A percentile compares a stretch with the other conserved stretches of the same genome.
Evolutionary conservation across 768 basidiomycete species (phyloP).

Genomic region (Kwoniella shandongensis): DNA sequence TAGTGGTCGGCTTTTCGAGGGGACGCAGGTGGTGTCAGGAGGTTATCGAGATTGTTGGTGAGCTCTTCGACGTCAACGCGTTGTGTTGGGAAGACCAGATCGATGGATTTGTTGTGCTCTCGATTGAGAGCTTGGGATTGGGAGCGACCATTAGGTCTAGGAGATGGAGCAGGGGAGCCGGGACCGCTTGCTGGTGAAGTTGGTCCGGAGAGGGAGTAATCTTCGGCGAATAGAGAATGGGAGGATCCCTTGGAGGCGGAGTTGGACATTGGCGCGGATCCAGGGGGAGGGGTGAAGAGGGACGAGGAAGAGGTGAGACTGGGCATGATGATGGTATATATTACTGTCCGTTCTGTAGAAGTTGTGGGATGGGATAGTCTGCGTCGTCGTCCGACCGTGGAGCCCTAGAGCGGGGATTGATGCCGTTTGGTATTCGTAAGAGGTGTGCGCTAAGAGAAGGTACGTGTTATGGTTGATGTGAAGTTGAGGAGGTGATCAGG

Average conservation of each 20-base stretch:
- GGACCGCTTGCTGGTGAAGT: conserved; percentile 6
- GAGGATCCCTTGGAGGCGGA: conserved; percentile 20
- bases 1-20: conserved; percentile 11
- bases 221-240: conserved; percentile 42
- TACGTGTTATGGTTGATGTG: too few species aligned
- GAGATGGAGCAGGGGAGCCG: neutral
- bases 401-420: too few species aligned
- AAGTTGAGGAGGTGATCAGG: too few species aligned
- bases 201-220: conserved; percentile 41
- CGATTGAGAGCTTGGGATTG: neutral
- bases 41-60: conserved; percentile 4
- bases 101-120: conserved; percentile 13
- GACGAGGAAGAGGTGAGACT: neutral
- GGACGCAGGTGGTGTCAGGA: conserved; percentile 17
- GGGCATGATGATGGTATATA: neutral
- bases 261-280: conserved; percentile 16
- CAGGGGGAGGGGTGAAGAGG: neutral
- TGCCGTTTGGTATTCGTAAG: too few species aligned
- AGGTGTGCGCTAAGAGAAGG: too few species aligned
- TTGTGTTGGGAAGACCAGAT: conserved; percentile 15
- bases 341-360: too few species aligned
- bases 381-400: too few species aligned
- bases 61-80: conserved; percentile 8
- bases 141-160: neutral
- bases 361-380: too few species aligned